These are phyloP conservation scores for Helichrysum umbraculigerum DNA, from an alignment of 129 eudicot genomes.

Conservation along the genomic window DNA sequence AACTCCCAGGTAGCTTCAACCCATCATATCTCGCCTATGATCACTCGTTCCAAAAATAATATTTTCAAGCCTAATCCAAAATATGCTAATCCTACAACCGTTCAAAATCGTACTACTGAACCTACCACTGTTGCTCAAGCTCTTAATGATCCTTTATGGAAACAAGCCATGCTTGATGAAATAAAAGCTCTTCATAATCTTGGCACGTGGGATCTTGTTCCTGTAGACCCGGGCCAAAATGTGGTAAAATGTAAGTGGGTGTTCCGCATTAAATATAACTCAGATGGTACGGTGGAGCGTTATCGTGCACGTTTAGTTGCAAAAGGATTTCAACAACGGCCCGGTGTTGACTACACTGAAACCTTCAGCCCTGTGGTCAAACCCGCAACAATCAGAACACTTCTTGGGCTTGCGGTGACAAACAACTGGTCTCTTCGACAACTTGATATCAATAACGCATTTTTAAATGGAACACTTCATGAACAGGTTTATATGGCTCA, in stretches of 20 bases:
- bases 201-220: not conserved
- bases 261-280: not conserved
- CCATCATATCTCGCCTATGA: not conserved
- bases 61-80: not conserved
- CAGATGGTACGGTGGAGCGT: not conserved
- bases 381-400: not conserved
- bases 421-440: not conserved
- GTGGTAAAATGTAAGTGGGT: not conserved
- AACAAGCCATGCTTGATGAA: not conserved
- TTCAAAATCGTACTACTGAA: not conserved
- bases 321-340: no score
- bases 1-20: not conserved
- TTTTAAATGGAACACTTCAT: no score
- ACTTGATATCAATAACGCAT: no score
- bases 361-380: no score
- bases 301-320: not conserved
- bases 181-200: not conserved
- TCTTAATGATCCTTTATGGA: not conserved
- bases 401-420: not conserved
- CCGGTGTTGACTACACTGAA: no score
- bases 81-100: not conserved
- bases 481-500: no score
- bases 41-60: no score
- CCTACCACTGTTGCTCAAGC: not conserved
- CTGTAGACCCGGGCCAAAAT: not conserved